Percentiles rank a stretch among this genome's conserved stretches.
Conservation (phyloP, 106 monocot genomes). For the Dendrobium catenatum region DNA sequence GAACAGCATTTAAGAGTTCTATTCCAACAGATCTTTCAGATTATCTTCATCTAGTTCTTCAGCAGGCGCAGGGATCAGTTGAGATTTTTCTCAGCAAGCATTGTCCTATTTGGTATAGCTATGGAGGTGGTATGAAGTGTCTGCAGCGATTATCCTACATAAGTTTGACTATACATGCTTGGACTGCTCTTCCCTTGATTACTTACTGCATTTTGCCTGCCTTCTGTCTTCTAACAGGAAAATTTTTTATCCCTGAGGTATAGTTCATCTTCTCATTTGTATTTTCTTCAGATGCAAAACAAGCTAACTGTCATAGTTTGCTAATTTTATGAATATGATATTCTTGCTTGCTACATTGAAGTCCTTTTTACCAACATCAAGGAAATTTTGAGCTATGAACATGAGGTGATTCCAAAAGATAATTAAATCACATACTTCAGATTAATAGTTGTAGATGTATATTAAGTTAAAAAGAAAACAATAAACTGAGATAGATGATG, state of each 20-base stretch:
- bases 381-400: too few relatives aligned
- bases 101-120: conserved; percentile 61
- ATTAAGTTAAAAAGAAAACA: too few relatives aligned
- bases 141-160: conserved; percentile 48
- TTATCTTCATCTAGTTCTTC: conserved; percentile 43
- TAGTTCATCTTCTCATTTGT: not conserved
- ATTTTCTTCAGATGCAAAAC: not conserved
- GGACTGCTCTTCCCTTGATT: conserved; percentile 37
- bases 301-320: too few relatives aligned
- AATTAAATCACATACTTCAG: too few relatives aligned
- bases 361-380: too few relatives aligned
- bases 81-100: conserved; percentile 51
- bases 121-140: conserved; percentile 35
- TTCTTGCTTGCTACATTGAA: too few relatives aligned
- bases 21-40: conserved; percentile 30
- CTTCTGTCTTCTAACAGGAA: conserved; percentile 12
- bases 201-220: conserved; percentile 3
- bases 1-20: conserved; percentile 33
- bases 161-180: conserved; percentile 40
- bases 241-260: conserved; percentile 15
- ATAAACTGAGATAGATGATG: too few relatives aligned
- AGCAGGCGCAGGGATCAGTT: conserved; percentile 44
- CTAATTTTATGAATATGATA: too few relatives aligned
- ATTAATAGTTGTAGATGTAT: too few relatives aligned
- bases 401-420: too few relatives aligned